phyloP scores from a whole-genome alignment of 2,329 filamentous ascomycete species.

The Calonectria pseudoreteaudii region DNA sequence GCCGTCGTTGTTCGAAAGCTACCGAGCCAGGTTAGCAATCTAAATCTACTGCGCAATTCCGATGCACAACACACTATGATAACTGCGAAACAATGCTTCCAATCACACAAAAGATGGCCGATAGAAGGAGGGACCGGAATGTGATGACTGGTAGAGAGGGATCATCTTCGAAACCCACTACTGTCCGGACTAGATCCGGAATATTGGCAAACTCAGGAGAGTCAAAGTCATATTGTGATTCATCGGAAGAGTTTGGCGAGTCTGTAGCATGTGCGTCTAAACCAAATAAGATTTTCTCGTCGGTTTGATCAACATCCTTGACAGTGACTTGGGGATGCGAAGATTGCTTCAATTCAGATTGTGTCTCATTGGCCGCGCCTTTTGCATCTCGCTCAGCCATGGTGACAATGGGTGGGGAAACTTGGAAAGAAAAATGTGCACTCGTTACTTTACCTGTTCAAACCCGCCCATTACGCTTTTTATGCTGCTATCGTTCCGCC shows the following conservation, averaged over 20 bases:
- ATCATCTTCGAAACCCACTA: conserved; percentile 69
- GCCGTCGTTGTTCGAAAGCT: conserved; percentile 65
- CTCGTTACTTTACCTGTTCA: not conserved
- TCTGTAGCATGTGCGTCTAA: too few species aligned
- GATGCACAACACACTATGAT: not conserved
- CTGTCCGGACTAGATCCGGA: conserved; percentile 57
- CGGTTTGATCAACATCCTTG: not conserved
- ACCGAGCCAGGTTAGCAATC: conserved; percentile 53
- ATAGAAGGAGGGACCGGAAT: conserved; percentile 69
- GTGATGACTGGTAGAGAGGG: conserved; percentile 66
- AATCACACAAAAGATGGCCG: conserved; percentile 65
- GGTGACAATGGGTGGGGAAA: too few species aligned
- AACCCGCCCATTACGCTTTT: not conserved
- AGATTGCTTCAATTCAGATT: not conserved
- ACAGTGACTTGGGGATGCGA: not conserved
- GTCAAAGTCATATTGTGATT: conserved; percentile 1
- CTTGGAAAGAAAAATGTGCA: not conserved
- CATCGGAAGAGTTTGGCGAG: not conserved
- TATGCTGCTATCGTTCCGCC: not conserved
- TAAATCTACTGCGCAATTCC: fast-evolving
- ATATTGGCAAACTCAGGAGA: conserved; percentile 6
- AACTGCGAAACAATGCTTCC: conserved; percentile 69
- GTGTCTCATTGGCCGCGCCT: too few species aligned
- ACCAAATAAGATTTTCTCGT: not conserved
- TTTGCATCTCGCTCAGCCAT: not conserved